A percentile compares a stretch with the other conserved stretches of the same genome.
Conservation (phyloP, 2,329 filamentous ascomycete genomes). For the Pyrenophora tritici-repentis region DNA sequence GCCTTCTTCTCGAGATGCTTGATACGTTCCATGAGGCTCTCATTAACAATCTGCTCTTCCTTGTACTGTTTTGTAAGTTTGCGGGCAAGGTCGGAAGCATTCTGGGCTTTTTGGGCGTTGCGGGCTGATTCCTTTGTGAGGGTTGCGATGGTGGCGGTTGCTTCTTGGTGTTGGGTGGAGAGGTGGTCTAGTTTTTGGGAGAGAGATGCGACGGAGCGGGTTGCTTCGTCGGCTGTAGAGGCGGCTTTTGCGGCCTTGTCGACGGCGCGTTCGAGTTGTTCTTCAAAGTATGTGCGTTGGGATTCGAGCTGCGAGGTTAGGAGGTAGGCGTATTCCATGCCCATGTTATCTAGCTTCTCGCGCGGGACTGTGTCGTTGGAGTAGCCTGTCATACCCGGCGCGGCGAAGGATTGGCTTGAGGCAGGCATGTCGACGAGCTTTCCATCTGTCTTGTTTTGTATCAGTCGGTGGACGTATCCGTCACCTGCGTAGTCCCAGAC, state of each 20-base stretch:
- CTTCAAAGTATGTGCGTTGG: conserved; percentile 92
- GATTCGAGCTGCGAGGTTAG: conserved; percentile 91
- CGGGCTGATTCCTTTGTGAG: conserved; percentile 74
- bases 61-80: conserved; percentile 75
- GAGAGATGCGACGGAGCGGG: conserved; percentile 55
- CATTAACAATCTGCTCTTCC: conserved; percentile 85
- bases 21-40: conserved; percentile 82
- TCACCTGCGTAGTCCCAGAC: conserved; percentile 98
- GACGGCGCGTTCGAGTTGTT: conserved; percentile 83
- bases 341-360: conserved; percentile 76
- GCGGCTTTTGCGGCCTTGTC: conserved; percentile 83
- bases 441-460: conserved; percentile 89
- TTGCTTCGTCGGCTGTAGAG: conserved; percentile 67
- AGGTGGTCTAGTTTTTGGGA: conserved; percentile 59
- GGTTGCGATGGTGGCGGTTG: conserved; percentile 62
- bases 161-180: conserved; percentile 57
- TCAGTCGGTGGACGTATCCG: conserved; percentile 92
- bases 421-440: conserved; percentile 89
- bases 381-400: conserved; percentile 51
- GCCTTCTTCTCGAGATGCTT: conserved; percentile 67
- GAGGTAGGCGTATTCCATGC: conserved; percentile 91
- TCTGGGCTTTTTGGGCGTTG: conserved; percentile 62
- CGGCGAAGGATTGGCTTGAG: conserved; percentile 32
- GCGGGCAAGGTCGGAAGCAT: conserved; percentile 76
- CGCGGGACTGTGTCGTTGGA: conserved; percentile 71